Percentiles rank a stretch among this genome's conserved stretches.
These are phyloP conservation scores for Echeveria elegans DNA, from an alignment of 164 flowering plant species.

Conservation along the genomic window DNA sequence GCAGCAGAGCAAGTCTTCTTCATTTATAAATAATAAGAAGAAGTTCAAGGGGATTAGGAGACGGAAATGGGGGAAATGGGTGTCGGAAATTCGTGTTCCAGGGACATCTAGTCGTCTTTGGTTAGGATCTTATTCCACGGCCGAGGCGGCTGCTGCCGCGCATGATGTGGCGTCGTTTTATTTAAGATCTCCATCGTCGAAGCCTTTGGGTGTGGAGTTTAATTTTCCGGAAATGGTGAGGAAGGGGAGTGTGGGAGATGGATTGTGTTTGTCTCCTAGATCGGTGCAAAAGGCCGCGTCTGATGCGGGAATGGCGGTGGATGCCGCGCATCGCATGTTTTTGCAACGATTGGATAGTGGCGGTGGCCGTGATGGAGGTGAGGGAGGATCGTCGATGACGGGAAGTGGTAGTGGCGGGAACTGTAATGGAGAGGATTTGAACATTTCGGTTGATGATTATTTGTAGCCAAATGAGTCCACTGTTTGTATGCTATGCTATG, in stretches of 20 bases:
- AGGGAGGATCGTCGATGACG: background rate
- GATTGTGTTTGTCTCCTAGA: constrained; percentile 35
- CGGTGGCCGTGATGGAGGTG: background rate
- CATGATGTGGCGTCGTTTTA: background rate
- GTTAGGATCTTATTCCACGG: constrained; percentile 3
- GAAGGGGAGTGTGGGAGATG: background rate
- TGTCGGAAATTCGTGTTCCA: constrained; percentile 7
- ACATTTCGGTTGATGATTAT: constrained; percentile 44
- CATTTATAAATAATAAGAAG: background rate
- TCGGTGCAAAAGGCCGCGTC: constrained; percentile 56
- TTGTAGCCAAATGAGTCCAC: constrained; percentile 8
- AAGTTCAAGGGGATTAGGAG: constrained; percentile 2
- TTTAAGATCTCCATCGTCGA: background rate
- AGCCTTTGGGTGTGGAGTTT: background rate
- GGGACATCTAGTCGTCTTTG: constrained; percentile 1
- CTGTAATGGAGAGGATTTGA: constrained; percentile 14
- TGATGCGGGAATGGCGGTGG: constrained; percentile 58
- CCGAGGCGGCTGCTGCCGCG: background rate
- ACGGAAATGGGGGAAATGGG: constrained; percentile 7
- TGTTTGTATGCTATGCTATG: no score
- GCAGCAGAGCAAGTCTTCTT: constrained; percentile 2
- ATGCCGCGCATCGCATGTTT: constrained; percentile 15
- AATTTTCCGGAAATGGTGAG: constrained; percentile 1
- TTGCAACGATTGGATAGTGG: background rate
- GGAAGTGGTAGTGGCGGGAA: background rate